Evolutionary conservation across 495 filamentous ascomycete genomes (phyloP).

Genomic region (Cercophora newfieldiana): DNA sequence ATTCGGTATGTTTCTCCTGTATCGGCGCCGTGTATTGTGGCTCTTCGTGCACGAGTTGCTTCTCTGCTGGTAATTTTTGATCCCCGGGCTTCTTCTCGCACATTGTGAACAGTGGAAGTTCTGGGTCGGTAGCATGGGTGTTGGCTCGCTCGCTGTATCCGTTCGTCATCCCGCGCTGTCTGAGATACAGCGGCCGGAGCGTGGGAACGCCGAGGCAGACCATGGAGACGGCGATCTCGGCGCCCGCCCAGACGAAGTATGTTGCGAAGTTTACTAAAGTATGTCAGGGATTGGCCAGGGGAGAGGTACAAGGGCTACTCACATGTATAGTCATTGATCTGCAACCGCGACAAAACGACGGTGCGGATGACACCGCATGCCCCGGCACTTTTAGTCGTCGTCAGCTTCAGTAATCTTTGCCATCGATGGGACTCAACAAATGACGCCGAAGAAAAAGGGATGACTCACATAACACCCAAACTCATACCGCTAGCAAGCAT

Average conservation of each 20-base stretch:
- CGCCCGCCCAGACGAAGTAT: slow-evolving; percentile 44
- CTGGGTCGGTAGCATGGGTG: slow-evolving; percentile 23
- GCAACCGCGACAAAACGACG: slow-evolving; percentile 35
- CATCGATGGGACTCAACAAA: no score
- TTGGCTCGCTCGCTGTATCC: slow-evolving; percentile 22
- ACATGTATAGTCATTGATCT: slow-evolving; percentile 42
- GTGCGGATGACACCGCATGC: slow-evolving; percentile 44
- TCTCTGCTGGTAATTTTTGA: slow-evolving; percentile 6
- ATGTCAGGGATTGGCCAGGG: neutral
- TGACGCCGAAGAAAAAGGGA: no score
- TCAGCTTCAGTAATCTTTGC: slow-evolving; percentile 14
- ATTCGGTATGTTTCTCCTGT: neutral
- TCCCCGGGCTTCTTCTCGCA: slow-evolving; percentile 22
- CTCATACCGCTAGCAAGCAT: slow-evolving; percentile 45
- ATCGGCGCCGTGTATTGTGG: neutral
- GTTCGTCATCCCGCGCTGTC: slow-evolving; percentile 25
- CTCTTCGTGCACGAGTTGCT: neutral
- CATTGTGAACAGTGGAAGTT: slow-evolving; percentile 36
- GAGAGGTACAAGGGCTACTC: slow-evolving; percentile 1
- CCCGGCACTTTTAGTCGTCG: slow-evolving; percentile 31
- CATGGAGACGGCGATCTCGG: slow-evolving; percentile 44
- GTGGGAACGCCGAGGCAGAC: slow-evolving; percentile 43
- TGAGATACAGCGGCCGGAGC: slow-evolving; percentile 40
- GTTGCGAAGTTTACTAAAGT: slow-evolving; percentile 39
- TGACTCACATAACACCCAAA: slow-evolving; percentile 43